Base-by-base conservation (phyloP, 2,329 filamentous ascomycete species). In the Cladosporium austrohemisphaericum region DNA sequence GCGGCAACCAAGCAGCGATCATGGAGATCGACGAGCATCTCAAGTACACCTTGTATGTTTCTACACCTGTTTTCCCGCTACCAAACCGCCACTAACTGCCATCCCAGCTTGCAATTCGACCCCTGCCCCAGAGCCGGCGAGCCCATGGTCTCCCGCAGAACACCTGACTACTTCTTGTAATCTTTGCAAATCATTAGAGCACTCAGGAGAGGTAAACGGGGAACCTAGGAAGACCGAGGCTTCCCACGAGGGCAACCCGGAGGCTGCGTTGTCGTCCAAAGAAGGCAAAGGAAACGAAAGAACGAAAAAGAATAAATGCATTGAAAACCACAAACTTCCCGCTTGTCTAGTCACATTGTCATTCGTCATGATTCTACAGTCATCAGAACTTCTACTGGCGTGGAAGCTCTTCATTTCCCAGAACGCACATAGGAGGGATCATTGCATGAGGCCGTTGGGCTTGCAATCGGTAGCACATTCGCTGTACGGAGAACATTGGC, bases 11-110 rank as follows among this genome's bases (percentile, higher is more conserved):
- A 73, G 93, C 93, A 50, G 93, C 93, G n/a, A 97, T 98, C 70
- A 98, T 98, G 93, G 93, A 97, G 74, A 98, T 98, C 71, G 93
- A 97, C 60, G 93, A 98, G 75, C 91, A 97, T 71, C 76, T 98
- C 68, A 97, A 98, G 78, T 98, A 97, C 74, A 97, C 93, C 65
- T 97, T 98, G 92, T 96, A 80, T 72, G 90, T 84, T 25, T 25
- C 37, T n/a, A 25, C 29, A 41, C 32, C 14, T 35, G 9, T 26
- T 23, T n/a, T n/a, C n/a, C n/a, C n/a, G 37, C 16, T 23, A 19
- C 41, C 11, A 10, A 5, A 33, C 25, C 38, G 53, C 23, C n/a
- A 22, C 62, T 69, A 52, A 68, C 58, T 41, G 20, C 13, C 32
- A 25, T 22, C 52, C 16, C 64, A 98, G 93, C 85, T 76, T 98